phyloP scores from a whole-genome alignment of 2,329 filamentous ascomycete genomes.

The Phialemoniopsis sp. region DNA sequence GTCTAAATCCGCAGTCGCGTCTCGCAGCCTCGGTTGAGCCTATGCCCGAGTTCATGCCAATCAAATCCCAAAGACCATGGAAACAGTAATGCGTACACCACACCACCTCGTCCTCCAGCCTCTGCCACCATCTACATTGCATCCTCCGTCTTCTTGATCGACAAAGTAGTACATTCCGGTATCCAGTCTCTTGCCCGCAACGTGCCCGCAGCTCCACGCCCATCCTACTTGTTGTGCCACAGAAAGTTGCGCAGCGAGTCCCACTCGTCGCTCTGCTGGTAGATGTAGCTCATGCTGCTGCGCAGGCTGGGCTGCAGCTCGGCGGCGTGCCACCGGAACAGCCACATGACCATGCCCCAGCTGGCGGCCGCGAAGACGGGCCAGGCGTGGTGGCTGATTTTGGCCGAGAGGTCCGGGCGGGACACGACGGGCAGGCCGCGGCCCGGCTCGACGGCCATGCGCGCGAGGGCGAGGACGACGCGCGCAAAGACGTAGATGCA shows the following conservation, averaged over 20 bases:
- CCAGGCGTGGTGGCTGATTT: slow-evolving; percentile 74
- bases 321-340: slow-evolving; percentile 90
- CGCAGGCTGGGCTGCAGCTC: slow-evolving; percentile 86
- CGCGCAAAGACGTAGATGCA: slow-evolving; percentile 97
- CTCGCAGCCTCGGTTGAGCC: too few species aligned
- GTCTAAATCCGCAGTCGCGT: too few species aligned
- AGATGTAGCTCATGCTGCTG: slow-evolving; percentile 98
- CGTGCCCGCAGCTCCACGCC: too few species aligned
- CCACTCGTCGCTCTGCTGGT: slow-evolving; percentile 84
- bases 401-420: slow-evolving; percentile 37
- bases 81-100: too few species aligned
- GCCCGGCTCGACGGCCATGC: slow-evolving; percentile 69
- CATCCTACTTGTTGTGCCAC: slow-evolving; percentile 68
- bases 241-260: slow-evolving; percentile 79
- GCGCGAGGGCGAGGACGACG: slow-evolving; percentile 79
- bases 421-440: slow-evolving; percentile 46
- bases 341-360: slow-evolving; percentile 93
- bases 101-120: too few species aligned
- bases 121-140: too few species aligned
- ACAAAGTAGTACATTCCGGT: too few species aligned
- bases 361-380: slow-evolving; percentile 85
- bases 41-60: too few species aligned
- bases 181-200: too few species aligned
- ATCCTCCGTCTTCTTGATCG: too few species aligned
- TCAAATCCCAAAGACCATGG: too few species aligned